phyloP scores from a whole-genome alignment of 352 stramenopile genomes.

The Globisporangium rhizosaccharum region DNA sequence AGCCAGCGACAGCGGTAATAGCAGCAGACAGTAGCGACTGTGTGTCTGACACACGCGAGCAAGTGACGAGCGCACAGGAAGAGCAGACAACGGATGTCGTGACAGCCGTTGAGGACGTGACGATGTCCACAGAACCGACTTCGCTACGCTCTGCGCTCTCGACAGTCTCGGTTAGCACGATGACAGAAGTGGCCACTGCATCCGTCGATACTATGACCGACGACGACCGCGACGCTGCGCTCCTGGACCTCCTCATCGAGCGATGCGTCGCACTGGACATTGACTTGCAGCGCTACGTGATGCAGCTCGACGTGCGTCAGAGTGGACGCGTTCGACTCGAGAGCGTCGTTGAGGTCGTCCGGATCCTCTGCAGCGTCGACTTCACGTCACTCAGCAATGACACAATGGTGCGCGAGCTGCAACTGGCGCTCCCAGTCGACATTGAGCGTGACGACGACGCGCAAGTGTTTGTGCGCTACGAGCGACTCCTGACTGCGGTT shows the following conservation, averaged over 20 bases:
- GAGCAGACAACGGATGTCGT: too few relatives aligned
- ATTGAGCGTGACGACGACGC: slow-evolving; percentile 9
- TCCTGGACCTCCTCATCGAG: slow-evolving; percentile 20
- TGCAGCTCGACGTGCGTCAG: slow-evolving; percentile 22
- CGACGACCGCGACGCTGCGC: slow-evolving; percentile 3
- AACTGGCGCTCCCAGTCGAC: slow-evolving; percentile 12
- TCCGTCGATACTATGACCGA: slow-evolving; percentile 29
- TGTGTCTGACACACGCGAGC: too few relatives aligned
- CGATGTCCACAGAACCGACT: background rate
- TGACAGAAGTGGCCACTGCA: slow-evolving; percentile 3
- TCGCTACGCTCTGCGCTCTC: background rate
- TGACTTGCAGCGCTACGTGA: slow-evolving; percentile 20
- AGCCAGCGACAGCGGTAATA: too few relatives aligned
- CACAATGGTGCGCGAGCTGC: slow-evolving; percentile 7
- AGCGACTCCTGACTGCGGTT: slow-evolving; percentile 18
- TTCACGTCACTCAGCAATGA: slow-evolving; percentile 6
- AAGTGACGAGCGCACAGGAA: too few relatives aligned
- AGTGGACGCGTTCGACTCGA: slow-evolving; percentile 20
- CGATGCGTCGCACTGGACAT: slow-evolving; percentile 24
- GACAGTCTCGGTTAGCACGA: slow-evolving; percentile 3
- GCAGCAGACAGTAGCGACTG: too few relatives aligned
- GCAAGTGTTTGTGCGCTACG: slow-evolving; percentile 21
- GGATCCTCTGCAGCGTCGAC: slow-evolving; percentile 19
- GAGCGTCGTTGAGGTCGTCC: slow-evolving; percentile 22
- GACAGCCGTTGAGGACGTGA: background rate